Conservation (phyloP, 2,329 filamentous ascomycete genomes). For the Lachnellula willkommii region DNA sequence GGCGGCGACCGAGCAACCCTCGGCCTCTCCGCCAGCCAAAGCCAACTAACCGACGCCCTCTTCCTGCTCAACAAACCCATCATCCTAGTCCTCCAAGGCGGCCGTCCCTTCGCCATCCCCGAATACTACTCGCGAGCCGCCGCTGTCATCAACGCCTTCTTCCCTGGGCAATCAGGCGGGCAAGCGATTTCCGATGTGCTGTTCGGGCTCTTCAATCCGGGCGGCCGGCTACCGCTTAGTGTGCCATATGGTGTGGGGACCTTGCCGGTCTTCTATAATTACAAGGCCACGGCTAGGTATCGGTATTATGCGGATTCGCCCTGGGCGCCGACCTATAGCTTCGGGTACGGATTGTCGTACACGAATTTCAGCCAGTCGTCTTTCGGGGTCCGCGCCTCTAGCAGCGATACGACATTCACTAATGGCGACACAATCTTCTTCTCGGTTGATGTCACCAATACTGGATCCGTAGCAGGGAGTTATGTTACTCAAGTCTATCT, state of each 20-base stretch:
- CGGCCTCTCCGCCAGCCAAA: constrained; percentile 35
- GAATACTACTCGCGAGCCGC: constrained; percentile 35
- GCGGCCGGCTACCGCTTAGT: constrained; percentile 33
- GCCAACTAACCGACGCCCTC: constrained; percentile 34
- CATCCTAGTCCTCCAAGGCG: constrained; percentile 38
- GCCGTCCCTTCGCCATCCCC: constrained; percentile 38
- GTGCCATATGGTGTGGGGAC: constrained; percentile 34
- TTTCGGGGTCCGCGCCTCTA: constrained; percentile 23
- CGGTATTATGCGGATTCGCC: constrained; percentile 31
- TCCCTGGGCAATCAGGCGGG: constrained; percentile 15
- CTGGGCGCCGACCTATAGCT: constrained; percentile 26
- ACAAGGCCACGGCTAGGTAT: constrained; percentile 28
- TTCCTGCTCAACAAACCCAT: constrained; percentile 38
- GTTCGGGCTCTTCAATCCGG: constrained; percentile 31
- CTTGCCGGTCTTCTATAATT: constrained; percentile 35
- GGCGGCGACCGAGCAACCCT: constrained; percentile 37
- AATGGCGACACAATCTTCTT: constrained; percentile 33
- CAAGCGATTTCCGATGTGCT: constrained; percentile 30
- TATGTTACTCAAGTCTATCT: constrained; percentile 56
- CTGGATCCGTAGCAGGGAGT: constrained; percentile 52
- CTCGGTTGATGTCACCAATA: constrained; percentile 56
- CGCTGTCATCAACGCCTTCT: constrained; percentile 37
- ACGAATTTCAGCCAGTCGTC: constrained; percentile 28
- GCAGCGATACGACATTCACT: constrained; percentile 10
- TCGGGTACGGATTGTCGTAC: constrained; percentile 35